A percentile compares a stretch with the other conserved stretches of the same genome.
These are phyloP conservation scores for Blastobotrys americana DNA, from an alignment of 805 yeast species.

Conservation along the genomic window DNA sequence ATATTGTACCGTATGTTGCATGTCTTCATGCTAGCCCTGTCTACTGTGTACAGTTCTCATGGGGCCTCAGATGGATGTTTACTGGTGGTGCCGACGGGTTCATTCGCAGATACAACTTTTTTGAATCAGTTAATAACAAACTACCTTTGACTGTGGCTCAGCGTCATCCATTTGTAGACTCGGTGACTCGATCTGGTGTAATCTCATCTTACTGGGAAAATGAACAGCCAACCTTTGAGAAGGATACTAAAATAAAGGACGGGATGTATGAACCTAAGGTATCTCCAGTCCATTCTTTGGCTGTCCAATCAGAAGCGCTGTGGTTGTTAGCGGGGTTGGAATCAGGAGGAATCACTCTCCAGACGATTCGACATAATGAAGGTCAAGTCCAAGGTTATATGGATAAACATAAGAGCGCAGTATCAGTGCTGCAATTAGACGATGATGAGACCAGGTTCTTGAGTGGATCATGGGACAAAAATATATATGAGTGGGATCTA, in stretches of 20 bases:
- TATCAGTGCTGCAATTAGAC: slow-evolving; percentile 63
- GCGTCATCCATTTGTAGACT: slow-evolving; percentile 79
- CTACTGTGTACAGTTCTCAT: slow-evolving; percentile 67
- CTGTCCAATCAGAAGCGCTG: slow-evolving; percentile 70
- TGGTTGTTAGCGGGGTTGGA: slow-evolving; percentile 80
- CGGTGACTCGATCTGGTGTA: slow-evolving; percentile 78
- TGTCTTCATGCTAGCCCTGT: slow-evolving; percentile 75
- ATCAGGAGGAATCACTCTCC: slow-evolving; percentile 77
- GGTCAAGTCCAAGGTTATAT: slow-evolving; percentile 77
- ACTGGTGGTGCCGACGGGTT: slow-evolving; percentile 97
- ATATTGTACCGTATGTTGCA: slow-evolving; percentile 79
- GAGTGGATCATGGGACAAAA: slow-evolving; percentile 89
- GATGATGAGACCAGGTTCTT: slow-evolving; percentile 54
- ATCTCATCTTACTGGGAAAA: slow-evolving; percentile 89
- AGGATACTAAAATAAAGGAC: slow-evolving; percentile 35
- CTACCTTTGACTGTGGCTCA: slow-evolving; percentile 86
- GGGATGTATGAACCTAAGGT: slow-evolving; percentile 35
- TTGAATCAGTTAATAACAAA: slow-evolving; percentile 79
- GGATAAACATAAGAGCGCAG: slow-evolving; percentile 61
- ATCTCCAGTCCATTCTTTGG: slow-evolving; percentile 84
- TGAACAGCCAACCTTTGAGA: slow-evolving; percentile 66
- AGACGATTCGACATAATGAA: slow-evolving; percentile 74
- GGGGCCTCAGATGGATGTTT: slow-evolving; percentile 78
- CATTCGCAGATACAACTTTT: slow-evolving; percentile 81
- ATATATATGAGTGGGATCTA: slow-evolving; percentile 77